Evolutionary conservation across 768 basidiomycete species (phyloP), one percentile per base, ranked within the genome.

Genomic region (Amanita jacksonii): DNA sequence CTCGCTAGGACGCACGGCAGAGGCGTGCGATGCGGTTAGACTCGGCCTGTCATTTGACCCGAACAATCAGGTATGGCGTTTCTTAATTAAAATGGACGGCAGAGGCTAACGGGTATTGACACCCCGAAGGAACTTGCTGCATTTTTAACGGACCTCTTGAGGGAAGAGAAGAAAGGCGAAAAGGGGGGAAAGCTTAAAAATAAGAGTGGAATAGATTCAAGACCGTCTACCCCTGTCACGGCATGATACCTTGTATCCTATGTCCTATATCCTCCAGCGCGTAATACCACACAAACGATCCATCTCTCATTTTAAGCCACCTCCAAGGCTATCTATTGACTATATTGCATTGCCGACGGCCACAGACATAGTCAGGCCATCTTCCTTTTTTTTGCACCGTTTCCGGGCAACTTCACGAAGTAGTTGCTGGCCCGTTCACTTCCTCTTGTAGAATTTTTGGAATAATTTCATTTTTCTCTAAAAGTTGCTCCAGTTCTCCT

Each of bases 21-120:
- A 94, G 33, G 92, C 92, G 7, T 75, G 77, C 51, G 85, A 90
- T 36, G 81, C 92, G 2, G 64, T 94, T 47, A 72, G 77, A 51
- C 70, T 91, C 5, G 96, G 94, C 2, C 60, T 98, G 46, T 78
- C 85, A 46, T 94, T 85, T 53, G 93, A 98, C 52, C 74, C 73
- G 25, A 60, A 57, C 12, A 75, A 74, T 48, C 52, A 51, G 42
- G 73, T 74, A 52, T 4, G 22, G 13, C 24, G 16, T 16, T 15
- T 18, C 4, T 38, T 22, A 8, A 12, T 7, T 22, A 7, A 19
- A 8, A 18, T 38, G 7, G 22, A 12, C 22, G 19, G n/a, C 19
- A 5, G 18, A 38, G 16, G 22, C 19, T n/a, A n/a, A 38, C 22
- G 6, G 6, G 27, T 28, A 12, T 28, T 28, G 27, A 28, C 27